These are phyloP conservation scores for Pneumocystis jirovecii DNA, from an alignment of 1,139 yeast species.

Conservation along the genomic window DNA sequence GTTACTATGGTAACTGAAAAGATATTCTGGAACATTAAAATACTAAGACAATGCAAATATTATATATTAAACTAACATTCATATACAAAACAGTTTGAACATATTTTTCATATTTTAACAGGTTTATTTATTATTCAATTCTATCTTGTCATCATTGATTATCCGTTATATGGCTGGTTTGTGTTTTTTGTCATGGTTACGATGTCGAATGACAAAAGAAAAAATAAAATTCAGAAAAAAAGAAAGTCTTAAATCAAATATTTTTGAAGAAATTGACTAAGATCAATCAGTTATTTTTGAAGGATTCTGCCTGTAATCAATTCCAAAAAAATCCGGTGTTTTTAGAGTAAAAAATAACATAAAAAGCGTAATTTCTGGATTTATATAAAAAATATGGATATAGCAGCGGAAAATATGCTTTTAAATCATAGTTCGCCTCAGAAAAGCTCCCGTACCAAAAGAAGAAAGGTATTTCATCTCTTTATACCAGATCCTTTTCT, in stretches of 20 bases:
- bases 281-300: not conserved
- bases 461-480: not conserved
- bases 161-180: conserved; percentile 1
- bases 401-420: not conserved
- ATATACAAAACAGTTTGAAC: not conserved
- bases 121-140: not conserved
- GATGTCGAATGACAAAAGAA: not conserved
- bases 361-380: not conserved
- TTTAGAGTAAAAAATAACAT: not conserved
- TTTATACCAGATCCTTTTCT: not conserved
- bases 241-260: not conserved
- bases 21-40: not conserved
- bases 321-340: not conserved
- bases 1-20: not conserved
- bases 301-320: not conserved
- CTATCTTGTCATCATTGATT: not conserved
- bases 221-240: not conserved
- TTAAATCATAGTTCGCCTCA: not conserved
- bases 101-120: not conserved
- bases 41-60: not conserved
- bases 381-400: not conserved
- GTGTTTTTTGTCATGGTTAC: not conserved
- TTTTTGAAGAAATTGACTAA: not conserved
- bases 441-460: not conserved
- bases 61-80: too few species aligned